Conservation (phyloP, 441 rosid species). For the Kokia cookei region DNA sequence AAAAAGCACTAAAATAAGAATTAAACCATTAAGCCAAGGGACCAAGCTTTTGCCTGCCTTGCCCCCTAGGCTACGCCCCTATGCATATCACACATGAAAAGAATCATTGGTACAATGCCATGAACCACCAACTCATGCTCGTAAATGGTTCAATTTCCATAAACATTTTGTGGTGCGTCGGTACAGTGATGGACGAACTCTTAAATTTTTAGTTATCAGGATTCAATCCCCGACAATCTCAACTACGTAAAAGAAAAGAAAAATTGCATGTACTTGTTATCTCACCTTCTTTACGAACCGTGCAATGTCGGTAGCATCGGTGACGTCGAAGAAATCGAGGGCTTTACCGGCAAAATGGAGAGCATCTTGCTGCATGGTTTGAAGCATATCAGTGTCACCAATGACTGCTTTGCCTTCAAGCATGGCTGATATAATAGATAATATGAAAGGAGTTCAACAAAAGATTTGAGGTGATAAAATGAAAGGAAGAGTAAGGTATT, state of each 20-base stretch:
- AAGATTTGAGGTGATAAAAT: background rate
- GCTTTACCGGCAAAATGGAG: constrained; percentile 67
- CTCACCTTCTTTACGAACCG: constrained; percentile 65
- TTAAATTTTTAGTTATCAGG: background rate
- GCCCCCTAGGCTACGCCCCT: too few species aligned
- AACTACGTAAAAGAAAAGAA: background rate
- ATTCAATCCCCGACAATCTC: background rate
- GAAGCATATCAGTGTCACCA: constrained; percentile 72
- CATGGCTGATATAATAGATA: constrained; percentile 25
- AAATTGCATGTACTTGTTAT: background rate
- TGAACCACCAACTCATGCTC: too few species aligned
- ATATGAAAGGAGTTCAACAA: background rate
- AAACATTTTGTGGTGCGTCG: too few species aligned
- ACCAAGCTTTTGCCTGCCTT: too few species aligned
- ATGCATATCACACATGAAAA: too few species aligned
- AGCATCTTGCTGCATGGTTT: constrained; percentile 68
- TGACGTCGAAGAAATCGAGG: constrained; percentile 72
- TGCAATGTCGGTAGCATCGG: constrained; percentile 65
- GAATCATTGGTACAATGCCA: too few species aligned
- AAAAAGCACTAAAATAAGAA: too few species aligned
- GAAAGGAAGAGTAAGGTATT: constrained; percentile 5
- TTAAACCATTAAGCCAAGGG: too few species aligned
- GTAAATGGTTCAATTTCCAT: too few species aligned
- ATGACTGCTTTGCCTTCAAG: constrained; percentile 79
- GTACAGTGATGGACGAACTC: too few species aligned